Evolutionary conservation across 768 basidiomycete genomes (phyloP), one percentile per base, ranked within the genome.

Genomic region (Suillus variegatus): DNA sequence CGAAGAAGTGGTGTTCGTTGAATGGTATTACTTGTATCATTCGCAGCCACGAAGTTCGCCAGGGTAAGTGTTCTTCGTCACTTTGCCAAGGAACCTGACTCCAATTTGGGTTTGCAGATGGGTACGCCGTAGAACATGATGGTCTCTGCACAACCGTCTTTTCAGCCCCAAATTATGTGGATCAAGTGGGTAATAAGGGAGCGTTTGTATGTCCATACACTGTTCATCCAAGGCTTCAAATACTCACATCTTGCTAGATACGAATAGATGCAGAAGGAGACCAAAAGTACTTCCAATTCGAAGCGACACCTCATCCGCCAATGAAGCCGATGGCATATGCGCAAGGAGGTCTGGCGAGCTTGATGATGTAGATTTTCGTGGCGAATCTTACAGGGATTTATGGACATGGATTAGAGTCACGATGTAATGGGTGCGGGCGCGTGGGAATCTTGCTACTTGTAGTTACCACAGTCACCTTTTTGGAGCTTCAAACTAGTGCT

Each of bases 91-190:
- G 22, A 22, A 41, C 20, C 44, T 74, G 8, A 74, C 28, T 38
- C 16, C 12, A 32, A 41, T 25, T 18, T 8, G 44, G 25, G 9
- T 35, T 36, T 65, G 46, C 71, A 91, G 94, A 92, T 65, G 97
- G 97, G 16, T 99, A 98, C 77, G 89, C 95, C 68, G 84, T 99
- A 62, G 97, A 99, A 74, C 97, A 99, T 72, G 85, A 92, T 68
- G 97, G 97, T 1, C 80, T 97, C 51, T 97, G 97, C 77, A 96
- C 93, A 38, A 99, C 97, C 14, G 95, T 94, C 8, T 96, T 95
- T 76, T 95, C 93, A 54, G 96, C 97, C 46, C 97, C 97, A 4
- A 98, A 99, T 75, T 95, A 96, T 70, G 92, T 94, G 35, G 95
- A 97, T 78, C 92, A 95, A 73, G 88, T 85, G 4, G 92, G 93